Conservation (phyloP, 78 protist species). For the Blattamonas nauphoetae region DNA sequence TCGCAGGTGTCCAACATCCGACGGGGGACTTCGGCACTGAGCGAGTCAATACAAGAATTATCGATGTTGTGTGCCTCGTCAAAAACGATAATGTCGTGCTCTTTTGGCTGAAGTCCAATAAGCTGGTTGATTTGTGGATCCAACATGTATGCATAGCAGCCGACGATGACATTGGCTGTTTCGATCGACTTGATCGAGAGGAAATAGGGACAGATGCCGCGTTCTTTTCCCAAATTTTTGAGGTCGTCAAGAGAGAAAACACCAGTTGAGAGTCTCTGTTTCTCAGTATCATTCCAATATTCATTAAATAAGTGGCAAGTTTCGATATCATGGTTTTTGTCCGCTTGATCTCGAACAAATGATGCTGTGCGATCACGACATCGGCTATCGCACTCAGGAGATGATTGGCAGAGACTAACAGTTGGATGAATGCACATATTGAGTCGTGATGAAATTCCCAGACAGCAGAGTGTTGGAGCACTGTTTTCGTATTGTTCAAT, state of each 20-base stretch:
- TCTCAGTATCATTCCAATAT: background rate
- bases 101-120: conserved; percentile 41
- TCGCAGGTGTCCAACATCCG: conserved; percentile 13
- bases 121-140: conserved; percentile 81
- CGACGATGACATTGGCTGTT: conserved; percentile 78
- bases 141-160: conserved; percentile 75
- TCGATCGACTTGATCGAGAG: conserved; percentile 46
- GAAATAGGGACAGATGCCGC: conserved; percentile 80
- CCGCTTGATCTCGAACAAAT: conserved; percentile 48
- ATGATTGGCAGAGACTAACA: conserved; percentile 11
- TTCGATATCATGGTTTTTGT: background rate
- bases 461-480: background rate
- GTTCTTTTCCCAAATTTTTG: conserved; percentile 38
- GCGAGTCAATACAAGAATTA: conserved; percentile 84
- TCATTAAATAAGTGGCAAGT: conserved; percentile 45
- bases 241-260: conserved; percentile 74
- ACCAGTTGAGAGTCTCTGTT: conserved; percentile 41
- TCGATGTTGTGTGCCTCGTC: conserved; percentile 98
- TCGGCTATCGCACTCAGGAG: conserved; percentile 5
- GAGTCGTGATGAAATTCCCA: conserved; percentile 68
- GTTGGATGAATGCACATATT: conserved; percentile 73
- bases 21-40: conserved; percentile 50
- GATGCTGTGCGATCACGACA: conserved; percentile 48
- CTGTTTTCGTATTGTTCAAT: background rate
- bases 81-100: conserved; percentile 73